A percentile compares a stretch with the other conserved stretches of the same genome.
These are phyloP conservation scores for Penicillium macrosclerotiorum DNA, from an alignment of 495 filamentous ascomycete species.

Conservation along the genomic window DNA sequence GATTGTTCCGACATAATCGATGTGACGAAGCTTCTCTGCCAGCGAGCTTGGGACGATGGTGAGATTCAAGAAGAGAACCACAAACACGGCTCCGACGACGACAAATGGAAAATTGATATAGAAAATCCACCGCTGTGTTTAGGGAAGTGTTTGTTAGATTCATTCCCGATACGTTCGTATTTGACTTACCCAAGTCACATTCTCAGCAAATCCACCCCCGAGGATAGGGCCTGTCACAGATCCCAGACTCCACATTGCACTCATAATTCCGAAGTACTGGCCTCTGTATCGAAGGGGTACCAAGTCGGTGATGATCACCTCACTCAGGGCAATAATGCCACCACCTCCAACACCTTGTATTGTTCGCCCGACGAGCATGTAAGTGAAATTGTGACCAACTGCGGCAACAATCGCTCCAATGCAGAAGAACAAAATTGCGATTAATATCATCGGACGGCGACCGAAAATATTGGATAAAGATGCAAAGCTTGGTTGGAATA, in stretches of 20 bases:
- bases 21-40: slow-evolving; percentile 41
- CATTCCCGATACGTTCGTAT: not conserved
- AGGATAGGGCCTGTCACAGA: slow-evolving; percentile 66
- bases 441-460: slow-evolving; percentile 42
- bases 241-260: slow-evolving; percentile 63
- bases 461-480: slow-evolving; percentile 44
- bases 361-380: slow-evolving; percentile 62
- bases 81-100: slow-evolving; percentile 42
- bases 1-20: slow-evolving; percentile 61
- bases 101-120: slow-evolving; percentile 59
- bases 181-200: slow-evolving; percentile 55
- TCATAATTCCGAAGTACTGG: slow-evolving; percentile 51
- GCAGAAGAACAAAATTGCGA: slow-evolving; percentile 54
- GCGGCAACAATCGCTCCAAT: slow-evolving; percentile 57
- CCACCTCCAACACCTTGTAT: slow-evolving; percentile 73
- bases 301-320: slow-evolving; percentile 70
- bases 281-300: slow-evolving; percentile 45
- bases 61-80: slow-evolving; percentile 50
- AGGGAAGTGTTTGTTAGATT: not conserved
- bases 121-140: slow-evolving; percentile 54
- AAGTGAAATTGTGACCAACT: slow-evolving; percentile 56
- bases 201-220: slow-evolving; percentile 65
- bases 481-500: slow-evolving; percentile 43
- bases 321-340: slow-evolving; percentile 63
- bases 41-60: slow-evolving; percentile 38